Conservation (phyloP, 768 basidiomycete species). For the Pulveroboletus sp. region DNA sequence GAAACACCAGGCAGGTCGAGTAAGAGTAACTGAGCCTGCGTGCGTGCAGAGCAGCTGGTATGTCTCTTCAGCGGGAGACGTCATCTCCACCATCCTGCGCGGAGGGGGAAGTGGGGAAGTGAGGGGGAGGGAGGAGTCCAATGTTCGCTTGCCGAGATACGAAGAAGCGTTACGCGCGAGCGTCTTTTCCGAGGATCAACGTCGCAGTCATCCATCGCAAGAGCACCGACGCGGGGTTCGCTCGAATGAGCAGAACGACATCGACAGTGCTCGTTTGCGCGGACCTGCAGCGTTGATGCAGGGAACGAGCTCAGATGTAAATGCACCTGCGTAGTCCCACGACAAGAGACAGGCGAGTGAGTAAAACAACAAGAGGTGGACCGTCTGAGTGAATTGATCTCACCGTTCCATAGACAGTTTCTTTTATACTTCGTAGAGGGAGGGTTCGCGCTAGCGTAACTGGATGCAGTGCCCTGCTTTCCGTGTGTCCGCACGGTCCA, state of each 20-base stretch:
- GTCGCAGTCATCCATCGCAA: slow-evolving; percentile 80
- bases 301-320: slow-evolving; percentile 17
- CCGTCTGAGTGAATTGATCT: slow-evolving; percentile 8
- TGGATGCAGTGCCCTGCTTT: neutral
- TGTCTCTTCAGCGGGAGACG: neutral
- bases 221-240: slow-evolving; percentile 36
- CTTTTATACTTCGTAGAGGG: slow-evolving; percentile 13
- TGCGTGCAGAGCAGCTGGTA: neutral
- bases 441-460: neutral
- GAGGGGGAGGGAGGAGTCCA: neutral
- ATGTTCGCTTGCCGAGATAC: slow-evolving; percentile 3
- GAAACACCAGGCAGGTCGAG: neutral
- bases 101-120: too few species aligned
- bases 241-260: slow-evolving; percentile 24
- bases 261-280: slow-evolving; percentile 28
- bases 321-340: slow-evolving; percentile 7
- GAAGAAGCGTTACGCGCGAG: slow-evolving; percentile 12
- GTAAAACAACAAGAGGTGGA: neutral
- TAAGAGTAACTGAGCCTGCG: neutral
- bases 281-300: slow-evolving; percentile 33
- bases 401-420: slow-evolving; percentile 4
- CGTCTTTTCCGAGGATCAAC: slow-evolving; percentile 40
- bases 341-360: slow-evolving; percentile 1
- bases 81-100: neutral
- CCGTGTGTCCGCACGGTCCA: slow-evolving; percentile 5